Evolutionary conservation across 192 early-diverging fungal genomes (phyloP).

Genomic region (Coemansia sp.): DNA sequence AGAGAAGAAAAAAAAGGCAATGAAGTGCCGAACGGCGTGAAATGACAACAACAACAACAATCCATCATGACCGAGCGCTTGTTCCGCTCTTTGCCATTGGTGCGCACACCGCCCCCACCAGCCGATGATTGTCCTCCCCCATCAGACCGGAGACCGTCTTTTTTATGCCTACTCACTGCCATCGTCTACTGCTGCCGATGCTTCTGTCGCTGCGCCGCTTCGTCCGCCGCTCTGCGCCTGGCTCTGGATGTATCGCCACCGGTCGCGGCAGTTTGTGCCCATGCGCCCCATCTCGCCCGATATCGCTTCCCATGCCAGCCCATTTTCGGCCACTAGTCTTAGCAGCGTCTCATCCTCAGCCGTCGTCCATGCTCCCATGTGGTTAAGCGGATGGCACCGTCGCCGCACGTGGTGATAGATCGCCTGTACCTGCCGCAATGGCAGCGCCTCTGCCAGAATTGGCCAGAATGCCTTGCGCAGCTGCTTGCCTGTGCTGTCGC

Average conservation of each 20-base stretch:
- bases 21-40: too few species aligned
- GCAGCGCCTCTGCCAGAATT: slow-evolving; percentile 44
- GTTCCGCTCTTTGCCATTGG: slow-evolving; percentile 6
- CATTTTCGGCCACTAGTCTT: slow-evolving; percentile 43
- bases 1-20: background rate
- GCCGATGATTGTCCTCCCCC: background rate
- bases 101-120: background rate
- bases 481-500: slow-evolving; percentile 21
- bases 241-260: slow-evolving; percentile 51
- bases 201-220: background rate
- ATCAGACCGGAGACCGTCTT: slow-evolving; percentile 3
- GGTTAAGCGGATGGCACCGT: slow-evolving; percentile 50
- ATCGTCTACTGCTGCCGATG: background rate
- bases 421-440: slow-evolving; percentile 44
- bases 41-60: slow-evolving; percentile 1
- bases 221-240: background rate
- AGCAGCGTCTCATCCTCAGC: slow-evolving; percentile 38
- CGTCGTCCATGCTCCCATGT: slow-evolving; percentile 49
- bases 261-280: slow-evolving; percentile 56
- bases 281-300: slow-evolving; percentile 42
- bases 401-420: slow-evolving; percentile 55
- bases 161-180: background rate
- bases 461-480: slow-evolving; percentile 49
- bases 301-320: slow-evolving; percentile 51
- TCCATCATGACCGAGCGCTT: background rate